A percentile compares a stretch with the other conserved stretches of the same genome.
phyloP scores from a whole-genome alignment of 352 stramenopile species.

The Peronospora farinosa region DNA sequence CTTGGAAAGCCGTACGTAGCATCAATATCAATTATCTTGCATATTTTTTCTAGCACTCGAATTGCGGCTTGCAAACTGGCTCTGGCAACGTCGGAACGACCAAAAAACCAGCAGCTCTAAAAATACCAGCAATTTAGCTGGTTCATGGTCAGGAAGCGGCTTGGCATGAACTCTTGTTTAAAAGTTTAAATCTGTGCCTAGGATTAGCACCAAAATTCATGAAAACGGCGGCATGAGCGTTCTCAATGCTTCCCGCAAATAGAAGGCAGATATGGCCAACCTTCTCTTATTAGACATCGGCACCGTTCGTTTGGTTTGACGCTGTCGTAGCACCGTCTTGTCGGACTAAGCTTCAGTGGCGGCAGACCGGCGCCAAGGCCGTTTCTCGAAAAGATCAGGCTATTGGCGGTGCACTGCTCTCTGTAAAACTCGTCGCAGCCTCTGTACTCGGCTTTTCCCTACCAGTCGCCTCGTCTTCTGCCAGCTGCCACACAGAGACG shows the following conservation, averaged over 20 bases:
- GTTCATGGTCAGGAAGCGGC: too few species aligned
- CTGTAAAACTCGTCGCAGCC: conserved; percentile 7
- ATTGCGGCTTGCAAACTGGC: too few species aligned
- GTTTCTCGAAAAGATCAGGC: conserved; percentile 9
- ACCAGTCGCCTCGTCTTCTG: conserved; percentile 1
- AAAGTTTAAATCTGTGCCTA: too few species aligned
- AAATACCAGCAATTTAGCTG: too few species aligned
- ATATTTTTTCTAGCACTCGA: too few species aligned
- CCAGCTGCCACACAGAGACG: conserved; percentile 15
- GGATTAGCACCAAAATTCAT: too few species aligned
- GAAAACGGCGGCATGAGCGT: too few species aligned
- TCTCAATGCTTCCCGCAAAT: neutral
- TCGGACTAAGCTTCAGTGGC: neutral
- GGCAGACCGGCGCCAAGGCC: neutral
- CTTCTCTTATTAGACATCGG: neutral
- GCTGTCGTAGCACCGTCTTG: neutral
- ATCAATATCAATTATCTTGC: too few species aligned
- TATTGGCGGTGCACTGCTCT: neutral
- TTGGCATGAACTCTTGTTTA: too few species aligned
- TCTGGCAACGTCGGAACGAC: too few species aligned
- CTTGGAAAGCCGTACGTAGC: neutral
- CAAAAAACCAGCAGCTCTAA: too few species aligned
- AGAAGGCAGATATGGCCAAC: neutral
- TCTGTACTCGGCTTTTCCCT: conserved; percentile 1
- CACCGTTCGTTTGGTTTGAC: neutral